phyloP scores from a whole-genome alignment of 1,284 basidiomycete genomes.

The Puccinia hordei region DNA sequence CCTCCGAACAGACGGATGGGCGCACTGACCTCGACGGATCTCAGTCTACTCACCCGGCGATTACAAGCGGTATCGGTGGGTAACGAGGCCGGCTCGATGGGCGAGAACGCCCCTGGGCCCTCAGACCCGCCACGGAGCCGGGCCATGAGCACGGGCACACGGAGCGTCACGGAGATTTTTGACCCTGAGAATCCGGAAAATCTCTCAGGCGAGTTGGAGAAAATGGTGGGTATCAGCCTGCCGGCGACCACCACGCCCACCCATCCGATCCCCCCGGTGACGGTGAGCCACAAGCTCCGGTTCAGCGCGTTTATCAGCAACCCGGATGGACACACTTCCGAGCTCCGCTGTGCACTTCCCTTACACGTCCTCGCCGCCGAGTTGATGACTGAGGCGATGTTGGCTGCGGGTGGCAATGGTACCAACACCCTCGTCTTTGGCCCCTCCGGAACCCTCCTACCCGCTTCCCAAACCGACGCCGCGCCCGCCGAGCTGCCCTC shows the following conservation, averaged over 20 bases:
- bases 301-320: slow-evolving; percentile 61
- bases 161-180: neutral
- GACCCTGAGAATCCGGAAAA: slow-evolving; percentile 28
- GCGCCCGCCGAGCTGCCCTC: slow-evolving; percentile 73
- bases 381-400: slow-evolving; percentile 73
- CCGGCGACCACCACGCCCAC: slow-evolving; percentile 64
- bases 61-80: slow-evolving; percentile 39
- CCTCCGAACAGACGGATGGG: neutral
- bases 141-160: neutral
- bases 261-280: slow-evolving; percentile 60
- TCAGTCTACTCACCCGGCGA: slow-evolving; percentile 10
- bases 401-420: slow-evolving; percentile 71
- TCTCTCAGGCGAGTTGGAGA: slow-evolving; percentile 55
- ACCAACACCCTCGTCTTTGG: slow-evolving; percentile 66
- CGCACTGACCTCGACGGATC: slow-evolving; percentile 24
- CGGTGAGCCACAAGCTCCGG: slow-evolving; percentile 54
- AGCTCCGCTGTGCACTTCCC: slow-evolving; percentile 85
- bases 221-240: slow-evolving; percentile 54
- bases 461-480: slow-evolving; percentile 54
- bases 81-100: neutral
- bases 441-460: slow-evolving; percentile 55
- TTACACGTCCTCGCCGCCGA: slow-evolving; percentile 75
- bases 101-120: neutral
- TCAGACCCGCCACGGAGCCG: slow-evolving; percentile 24
- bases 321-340: slow-evolving; percentile 66